Evolutionary conservation across 768 basidiomycete genomes (phyloP), one percentile per base, ranked within the genome.

Genomic region (Fomitopsis serialis): DNA sequence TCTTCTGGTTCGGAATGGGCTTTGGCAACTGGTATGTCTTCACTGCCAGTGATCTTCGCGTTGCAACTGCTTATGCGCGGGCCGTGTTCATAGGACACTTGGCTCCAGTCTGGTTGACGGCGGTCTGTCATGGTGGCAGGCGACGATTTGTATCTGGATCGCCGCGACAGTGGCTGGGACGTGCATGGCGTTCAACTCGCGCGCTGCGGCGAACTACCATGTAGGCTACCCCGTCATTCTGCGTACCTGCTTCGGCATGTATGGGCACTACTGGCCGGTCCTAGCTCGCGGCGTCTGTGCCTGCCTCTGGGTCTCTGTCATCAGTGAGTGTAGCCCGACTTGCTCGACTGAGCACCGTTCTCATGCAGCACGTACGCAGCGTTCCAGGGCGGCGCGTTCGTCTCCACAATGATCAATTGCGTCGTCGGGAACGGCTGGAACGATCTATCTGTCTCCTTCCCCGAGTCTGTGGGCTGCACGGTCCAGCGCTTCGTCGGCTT

Each of bases 1-100:
- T 57, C 34, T 60, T 60, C 52, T 60, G 59, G 59, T 57, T 60
- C 46, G 56, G 59, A 15, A 53, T 60, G 52, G 59, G 59, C 21
- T 60, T 60, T 45, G 59, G 59, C 2, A 60, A 60, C 45, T 60
- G 59, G 59, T 60, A 21, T 10, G 48, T 50, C 23, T 46, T 32
- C 27, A 29, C n/a, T 23, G 24, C 37, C 53, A 25, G 13, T 6
- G 2, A n/a, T 17, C 1, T 19, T 25, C 34, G 17, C 11, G 29
- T 11, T 32, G 11, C 29, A 32, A 32, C 29, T 6, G 27, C 17
- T 12, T 11, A 32, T 25, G 12, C 11, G 37, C 24, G 6, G 22
- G 35, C 17, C n/a, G 19, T 27, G 7, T 7, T 25, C 42, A n/a
- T 23, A 57, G 59, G 59, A 57, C 59, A 2, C 52, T 60, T 2